Base-by-base conservation (phyloP, 441 rosid genomes). In the Eutrema salsugineum region DNA sequence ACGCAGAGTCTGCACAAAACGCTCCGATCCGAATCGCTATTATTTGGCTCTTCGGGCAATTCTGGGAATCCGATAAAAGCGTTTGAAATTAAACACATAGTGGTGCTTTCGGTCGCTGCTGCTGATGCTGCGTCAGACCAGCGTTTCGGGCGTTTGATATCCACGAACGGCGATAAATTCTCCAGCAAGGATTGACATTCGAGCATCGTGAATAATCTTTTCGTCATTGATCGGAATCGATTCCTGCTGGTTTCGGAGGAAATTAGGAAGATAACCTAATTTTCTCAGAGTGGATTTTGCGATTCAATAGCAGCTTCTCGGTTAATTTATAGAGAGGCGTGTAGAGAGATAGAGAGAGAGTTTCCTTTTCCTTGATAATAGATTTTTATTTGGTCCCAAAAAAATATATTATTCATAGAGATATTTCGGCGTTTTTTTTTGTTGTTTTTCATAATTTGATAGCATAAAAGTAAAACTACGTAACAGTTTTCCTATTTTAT, bases 1-100 rank as follows among this genome's bases (percentile, higher is more conserved):
- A 94, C 83, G 73, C 93, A 87, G 68, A 94, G 81, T 81, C 91
- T 77, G 63, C 98, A 94, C 59, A 87, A 72, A 40, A 88, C 84
- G 81, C 79, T 85, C 44, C 82, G 79, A 61, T 91, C 94, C 19
- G 72, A 84, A 27, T 36, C 71, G 50, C 33, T 46, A 3, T 46
- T 46, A 3, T 46, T 81, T 78, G 97, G 95, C 73, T 94, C 97
- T 73, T 85, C 89, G 32, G 89, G 87, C 32, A 94, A 76, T 6
- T 81, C 63, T 2, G 90, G 98, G 79, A 86, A 94, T 36, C 74
- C 65, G 44, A 83, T 14, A 20, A 40, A 3, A 10, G 72, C 68
- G 54, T 74, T 49, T 8, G 73, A 50, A 0, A 14, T 42, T 1
- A 3, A 22, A 24, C 11, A 12, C n/a, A n/a, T n/a, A 3, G 8